Evolutionary conservation across 1,284 basidiomycete species (phyloP), one percentile per base, ranked within the genome.

Genomic region (Waitea zeae): DNA sequence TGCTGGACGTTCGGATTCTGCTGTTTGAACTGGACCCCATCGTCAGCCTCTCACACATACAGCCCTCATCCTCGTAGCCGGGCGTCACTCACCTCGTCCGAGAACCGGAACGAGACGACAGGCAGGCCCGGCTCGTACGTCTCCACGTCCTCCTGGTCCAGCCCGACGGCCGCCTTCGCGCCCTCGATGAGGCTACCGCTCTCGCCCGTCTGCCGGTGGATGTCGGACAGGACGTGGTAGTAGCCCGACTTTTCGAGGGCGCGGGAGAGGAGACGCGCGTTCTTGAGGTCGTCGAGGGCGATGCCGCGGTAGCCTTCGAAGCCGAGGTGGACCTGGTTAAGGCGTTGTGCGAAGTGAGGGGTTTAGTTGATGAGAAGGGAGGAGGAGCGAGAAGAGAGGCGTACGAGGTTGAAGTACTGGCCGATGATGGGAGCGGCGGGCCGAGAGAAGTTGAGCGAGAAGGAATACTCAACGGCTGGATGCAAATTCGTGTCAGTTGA

Each of bases 391-490:
- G 24, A n/a, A 7, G 17, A 87, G 17, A 89, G 70, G 48, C 87
- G 79, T 30, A 90, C 50, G 51, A 89, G 70, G 54, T 87, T 93
- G 67, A 87, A 96, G 59, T 92, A 88, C 53, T 93, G 88, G 1
- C 75, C 83, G 34, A 96, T 77, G 49, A 97, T 82, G 7, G 90
- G 86, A 28, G 84, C 72, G 17, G 86, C 86, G 0, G 87, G 88
- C 6, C 90, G 74, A 30, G 83, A 88, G 54, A 97, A 97, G 62
- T 97, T 96, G 49, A 96, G 68, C 17, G 88, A 92, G 63, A 92
- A 96, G 1, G 78, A 64, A 48, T 71, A 71, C 45, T 74, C 69
- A 37, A 67, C 61, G 1, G 56, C n/a, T n/a, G n/a, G n/a, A n/a
- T n/a, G n/a, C n/a, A n/a, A n/a, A n/a, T n/a, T n/a, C n/a, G n/a